Evolutionary conservation across 345 rosid species (phyloP), one percentile per base, ranked within the genome.

Genomic region (Moringa oleifera): DNA sequence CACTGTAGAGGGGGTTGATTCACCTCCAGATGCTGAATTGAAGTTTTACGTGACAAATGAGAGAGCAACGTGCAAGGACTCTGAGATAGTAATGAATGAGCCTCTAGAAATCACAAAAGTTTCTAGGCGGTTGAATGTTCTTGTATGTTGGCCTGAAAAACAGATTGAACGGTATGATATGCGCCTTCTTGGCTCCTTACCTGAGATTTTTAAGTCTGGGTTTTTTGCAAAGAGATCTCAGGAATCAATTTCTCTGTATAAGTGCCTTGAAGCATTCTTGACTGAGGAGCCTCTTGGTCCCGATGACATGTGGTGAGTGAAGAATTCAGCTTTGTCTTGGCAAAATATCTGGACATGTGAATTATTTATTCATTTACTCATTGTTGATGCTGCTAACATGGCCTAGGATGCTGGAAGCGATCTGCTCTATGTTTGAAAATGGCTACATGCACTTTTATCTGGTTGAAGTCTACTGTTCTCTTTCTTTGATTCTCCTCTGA

Each of bases 241-340:
- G 74, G 97, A 91, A 73, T 65, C 96, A 21, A 85, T 83, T 66
- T 84, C 97, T 54, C 78, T 91, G 62, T 89, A 87, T 75, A 91
- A 81, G 64, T 91, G 97, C 77, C 96, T 91, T 56, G 95, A 91
- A 84, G 94, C 99, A 64, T 95, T 95, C 88, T 75, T 95, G 72
- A 91, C 69, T 50, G 96, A 87, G 77, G 97, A 95, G 82, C 99
- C 97, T 20, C 95, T 95, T 75, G 99, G 99, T 70, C 99, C 96
- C 25, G 97, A 95, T 72, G 99, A 95, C 75, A 95, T 91, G 99
- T 91, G 96, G 99, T 95, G 50, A 84, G 95, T 83, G 55, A 60
- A 58, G 16, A 53, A 20, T n/a, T 41, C 13, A 41, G 12, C 17
- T 41, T 41, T 41, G 16, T 41, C 17, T 2, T 41, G 47, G 6